Base-by-base conservation (phyloP, 106 monocot species). In the Triglochin maritima region DNA sequence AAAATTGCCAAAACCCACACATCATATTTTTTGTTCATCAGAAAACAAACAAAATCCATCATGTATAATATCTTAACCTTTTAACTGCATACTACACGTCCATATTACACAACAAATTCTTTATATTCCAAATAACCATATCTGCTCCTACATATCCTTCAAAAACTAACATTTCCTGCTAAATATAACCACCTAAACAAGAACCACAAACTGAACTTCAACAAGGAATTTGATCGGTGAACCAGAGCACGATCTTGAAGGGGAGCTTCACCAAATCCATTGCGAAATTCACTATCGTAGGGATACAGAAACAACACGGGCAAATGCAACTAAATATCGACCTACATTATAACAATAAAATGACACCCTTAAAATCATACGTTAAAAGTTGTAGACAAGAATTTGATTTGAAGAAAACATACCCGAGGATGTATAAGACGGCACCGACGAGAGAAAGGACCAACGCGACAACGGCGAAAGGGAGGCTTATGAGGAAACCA, bases 271-370 rank as follows among this genome's bases (percentile, higher is more conserved):
- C 78, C 55, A 87, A 75, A 68, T 12, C 68, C 60, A 91, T 67
- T 0, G 91, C 82, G 14, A 87, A 68, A 64, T 87, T 84, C 13
- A 73, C 90, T 50, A 87, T 46, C 51, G 74, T 67, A 6, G 79
- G 57, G 55, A 82, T 82, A 75, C 88, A 88, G 2, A 41, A 41
- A 63, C 87, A 91, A 71, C 90, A 91, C 6, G 90, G 90, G 72
- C 87, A 91, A 49, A 87, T 49, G 57, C 84, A 86, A 14, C 84
- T 82, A 55, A 91, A 8, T 7, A 80, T 57, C 29, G 76, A 72
- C 68, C 90, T 91, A 84, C 75, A 77, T 1, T 4, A 42, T 41
- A 11, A 68, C 17, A 52, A 51, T 9, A 7, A 4, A 51, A 7
- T 5, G 17, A 3, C 5, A 50, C 16, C 3, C 48, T 9, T 11